Base-by-base conservation (phyloP, 345 rosid genomes). In the Xanthoceras sorbifolium region DNA sequence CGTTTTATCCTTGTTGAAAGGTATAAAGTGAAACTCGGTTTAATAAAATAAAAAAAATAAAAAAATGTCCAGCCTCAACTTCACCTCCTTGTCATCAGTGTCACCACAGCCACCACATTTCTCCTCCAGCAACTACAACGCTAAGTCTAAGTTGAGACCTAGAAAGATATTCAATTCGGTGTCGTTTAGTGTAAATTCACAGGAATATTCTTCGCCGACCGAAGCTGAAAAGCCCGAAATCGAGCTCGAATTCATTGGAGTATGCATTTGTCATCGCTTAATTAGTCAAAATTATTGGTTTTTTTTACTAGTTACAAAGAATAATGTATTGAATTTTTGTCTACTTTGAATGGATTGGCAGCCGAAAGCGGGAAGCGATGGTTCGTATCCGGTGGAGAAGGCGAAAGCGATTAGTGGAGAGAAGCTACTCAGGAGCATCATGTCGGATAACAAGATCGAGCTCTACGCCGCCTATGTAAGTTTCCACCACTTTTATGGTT, bases 381-480 rank as follows among this genome's bases (percentile, higher is more conserved):
- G 94, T n/a, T 80, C 83, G 76, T 90, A 84, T 79, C 89, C 88
- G 26, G 86, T 79, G 87, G 91, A 90, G 62, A 89, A 83, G 84
- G 87, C 89, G 0, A 89, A 85, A 34, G 91, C 88, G 29, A 64
- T 89, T 15, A 91, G 97, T 48, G 98, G 99, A 38, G 96, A 89
- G 78, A 91, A 93, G 90, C 86, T 91, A 44, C 76, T 93, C 84
- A 87, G 93, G 85, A 90, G 32, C 84, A 89, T 91, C 77, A 90
- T 95, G 99, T 77, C 38, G 60, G 99, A 95, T 44, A 87, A 87
- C 81, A 91, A 89, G 82, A 83, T 94, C 44, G 98, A 95, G 80
- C 90, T 93, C 3, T 95, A 95, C 76, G 98, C 95, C 42, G 62
- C 96, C 25, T 89, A 95, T 82, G 99, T 93, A 85, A 84, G 93